phyloP scores from a whole-genome alignment of 129 eudicot species.

The Apium graveolens region DNA sequence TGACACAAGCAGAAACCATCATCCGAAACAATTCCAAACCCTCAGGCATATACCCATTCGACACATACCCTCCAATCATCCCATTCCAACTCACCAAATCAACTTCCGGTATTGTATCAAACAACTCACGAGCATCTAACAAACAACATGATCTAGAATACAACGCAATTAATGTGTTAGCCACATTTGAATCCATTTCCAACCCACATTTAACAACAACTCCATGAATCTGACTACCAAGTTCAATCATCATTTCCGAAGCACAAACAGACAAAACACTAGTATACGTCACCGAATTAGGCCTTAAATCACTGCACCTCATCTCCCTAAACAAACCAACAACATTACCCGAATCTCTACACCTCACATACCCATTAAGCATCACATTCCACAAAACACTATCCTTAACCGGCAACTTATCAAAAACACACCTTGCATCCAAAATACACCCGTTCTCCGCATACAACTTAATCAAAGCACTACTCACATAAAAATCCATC shows the following conservation, averaged over 20 bases:
- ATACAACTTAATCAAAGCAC: constrained; percentile 62
- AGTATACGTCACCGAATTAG: constrained; percentile 52
- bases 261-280: constrained; percentile 65
- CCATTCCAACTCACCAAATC: constrained; percentile 68
- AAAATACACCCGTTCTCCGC: constrained; percentile 53
- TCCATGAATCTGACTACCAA: constrained; percentile 67
- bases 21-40: constrained; percentile 40
- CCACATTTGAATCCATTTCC: constrained; percentile 45
- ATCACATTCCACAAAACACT: constrained; percentile 74
- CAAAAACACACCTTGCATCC: constrained; percentile 61
- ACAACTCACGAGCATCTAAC: constrained; percentile 47
- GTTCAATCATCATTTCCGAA: constrained; percentile 23
- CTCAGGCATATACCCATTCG: constrained; percentile 50
- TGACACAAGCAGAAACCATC: constrained; percentile 49
- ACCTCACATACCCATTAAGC: constrained; percentile 57
- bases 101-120: constrained; percentile 27
- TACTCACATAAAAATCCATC: constrained; percentile 61
- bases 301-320: constrained; percentile 38
- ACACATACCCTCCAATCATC: constrained; percentile 76
- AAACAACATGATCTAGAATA: constrained; percentile 52
- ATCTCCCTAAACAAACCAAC: constrained; percentile 46
- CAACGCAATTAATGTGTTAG: constrained; percentile 55
- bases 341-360: constrained; percentile 31
- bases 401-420: constrained; percentile 65
- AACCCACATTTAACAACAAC: constrained; percentile 41